Base-by-base conservation (phyloP, 768 basidiomycete genomes). In the Botryobasidium botryosum region DNA sequence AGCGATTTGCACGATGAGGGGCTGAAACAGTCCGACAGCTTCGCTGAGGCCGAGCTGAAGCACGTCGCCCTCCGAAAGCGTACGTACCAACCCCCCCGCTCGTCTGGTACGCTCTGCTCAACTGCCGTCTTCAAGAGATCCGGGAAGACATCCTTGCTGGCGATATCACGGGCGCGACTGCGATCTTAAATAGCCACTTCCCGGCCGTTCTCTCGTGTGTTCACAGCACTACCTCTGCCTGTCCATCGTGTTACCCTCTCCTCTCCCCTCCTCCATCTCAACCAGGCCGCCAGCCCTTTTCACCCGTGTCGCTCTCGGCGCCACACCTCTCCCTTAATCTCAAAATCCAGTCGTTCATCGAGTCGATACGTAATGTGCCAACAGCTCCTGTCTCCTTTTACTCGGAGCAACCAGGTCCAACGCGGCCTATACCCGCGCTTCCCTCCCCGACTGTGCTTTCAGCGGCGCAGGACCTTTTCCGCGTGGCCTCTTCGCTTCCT, bases 331-430 rank as follows among this genome's bases (percentile, higher is more conserved):
- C 67, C 15, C 70, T 96, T 49, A 90, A 94, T 56, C 75, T 96
- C 31, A 79, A 79, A 40, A 83, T 94, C 39, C 77, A 82, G 33
- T 72, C 74, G 2, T 96, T 94, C 63, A 77, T 84, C 55, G 91
- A 96, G 60, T 71, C 77, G 18, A 76, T 85, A 51, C 75, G 87
- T 24, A 79, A 80, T 2, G 57, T 71, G 10, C 80, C 83, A 3
- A 66, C 85, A 15, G 61, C 62, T 2, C 42, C 40, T 25, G 6
- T 17, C 8, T 36, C n/a, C 6, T 17, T n/a, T 25, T 32, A 4
- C 20, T 27, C n/a, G 31, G 25, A 15, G 18, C 49, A 7, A 42
- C 24, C 6, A 20, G 27, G 29, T 18, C 6, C 28, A 5, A 17
- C 35, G 18, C 17, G 28, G 13, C 36, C 40, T 15, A 18, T 18